Conservation (phyloP, 768 basidiomycete genomes). For the Trametes cinnabarina region DNA sequence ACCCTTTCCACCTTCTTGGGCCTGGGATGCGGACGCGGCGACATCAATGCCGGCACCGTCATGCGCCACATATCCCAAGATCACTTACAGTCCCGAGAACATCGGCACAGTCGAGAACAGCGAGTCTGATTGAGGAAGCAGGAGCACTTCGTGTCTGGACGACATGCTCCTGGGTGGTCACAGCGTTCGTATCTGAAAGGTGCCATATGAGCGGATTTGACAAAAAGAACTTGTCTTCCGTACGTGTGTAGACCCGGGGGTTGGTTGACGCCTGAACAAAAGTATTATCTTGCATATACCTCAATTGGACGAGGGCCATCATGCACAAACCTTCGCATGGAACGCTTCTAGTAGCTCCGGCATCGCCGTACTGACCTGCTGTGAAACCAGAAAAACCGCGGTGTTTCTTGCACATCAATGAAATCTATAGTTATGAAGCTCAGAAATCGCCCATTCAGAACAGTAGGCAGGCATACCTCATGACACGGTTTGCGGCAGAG, state of each 20-base stretch:
- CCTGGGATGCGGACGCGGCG: constrained; percentile 39
- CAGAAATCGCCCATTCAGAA: background rate
- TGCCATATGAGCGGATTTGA: no score
- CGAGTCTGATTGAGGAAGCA: constrained; percentile 52
- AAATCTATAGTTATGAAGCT: background rate
- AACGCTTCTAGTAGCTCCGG: no score
- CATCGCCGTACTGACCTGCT: background rate
- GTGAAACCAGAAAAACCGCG: background rate
- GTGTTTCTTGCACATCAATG: background rate
- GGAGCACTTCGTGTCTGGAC: constrained; percentile 38
- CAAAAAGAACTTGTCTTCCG: no score
- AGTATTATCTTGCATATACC: no score
- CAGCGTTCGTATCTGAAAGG: constrained; percentile 54
- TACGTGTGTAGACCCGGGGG: no score
- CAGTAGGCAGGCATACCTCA: constrained; percentile 40
- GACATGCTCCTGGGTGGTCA: constrained; percentile 56
- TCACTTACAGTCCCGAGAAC: constrained; percentile 47
- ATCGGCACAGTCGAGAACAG: constrained; percentile 57
- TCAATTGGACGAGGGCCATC: no score
- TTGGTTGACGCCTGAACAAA: no score
- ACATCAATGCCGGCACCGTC: background rate
- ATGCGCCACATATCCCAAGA: background rate
- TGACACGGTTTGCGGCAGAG: constrained; percentile 58
- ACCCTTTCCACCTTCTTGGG: constrained; percentile 54
- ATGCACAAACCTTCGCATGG: no score